Conservation (phyloP, 208 protist species). For the Crithidia thermophila region DNA sequence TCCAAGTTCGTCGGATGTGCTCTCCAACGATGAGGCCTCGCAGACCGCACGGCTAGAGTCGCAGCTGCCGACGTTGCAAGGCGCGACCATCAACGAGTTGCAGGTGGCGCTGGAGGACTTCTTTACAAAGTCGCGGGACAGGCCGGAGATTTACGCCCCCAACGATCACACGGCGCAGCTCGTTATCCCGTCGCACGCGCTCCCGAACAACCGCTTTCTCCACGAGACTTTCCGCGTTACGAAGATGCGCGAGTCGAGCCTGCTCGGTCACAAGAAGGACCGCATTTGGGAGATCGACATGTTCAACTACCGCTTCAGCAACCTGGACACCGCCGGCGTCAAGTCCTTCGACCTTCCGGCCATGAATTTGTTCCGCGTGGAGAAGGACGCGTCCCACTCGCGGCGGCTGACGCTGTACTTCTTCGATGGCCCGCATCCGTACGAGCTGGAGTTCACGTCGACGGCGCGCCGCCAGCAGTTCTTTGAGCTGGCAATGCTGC, state of each 20-base stretch:
- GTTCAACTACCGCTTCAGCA: slow-evolving; percentile 51
- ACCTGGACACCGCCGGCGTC: slow-evolving; percentile 52
- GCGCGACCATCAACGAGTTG: slow-evolving; percentile 17
- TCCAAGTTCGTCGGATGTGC: no score
- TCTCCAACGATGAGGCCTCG: no score
- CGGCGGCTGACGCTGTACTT: slow-evolving; percentile 68
- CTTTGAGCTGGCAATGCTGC: slow-evolving; percentile 71
- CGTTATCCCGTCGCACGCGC: slow-evolving; percentile 62
- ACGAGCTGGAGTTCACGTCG: slow-evolving; percentile 69
- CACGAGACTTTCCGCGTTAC: slow-evolving; percentile 65
- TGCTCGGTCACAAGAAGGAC: slow-evolving; percentile 43
- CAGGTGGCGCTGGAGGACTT: slow-evolving; percentile 22
- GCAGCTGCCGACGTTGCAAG: slow-evolving; percentile 3
- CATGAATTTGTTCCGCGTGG: slow-evolving; percentile 69
- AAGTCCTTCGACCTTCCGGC: slow-evolving; percentile 51
- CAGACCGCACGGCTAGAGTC: neutral
- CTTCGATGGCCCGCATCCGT: slow-evolving; percentile 71
- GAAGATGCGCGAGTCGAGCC: slow-evolving; percentile 41
- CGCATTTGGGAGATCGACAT: slow-evolving; percentile 79
- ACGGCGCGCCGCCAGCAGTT: slow-evolving; percentile 58
- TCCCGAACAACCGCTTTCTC: slow-evolving; percentile 72
- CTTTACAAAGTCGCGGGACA: slow-evolving; percentile 28
- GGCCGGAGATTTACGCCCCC: slow-evolving; percentile 49
- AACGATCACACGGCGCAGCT: slow-evolving; percentile 36
- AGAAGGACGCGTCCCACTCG: slow-evolving; percentile 46